Evolutionary conservation across 2,329 filamentous ascomycete genomes (phyloP).

Genomic region (Domatiomyces catenatus): DNA sequence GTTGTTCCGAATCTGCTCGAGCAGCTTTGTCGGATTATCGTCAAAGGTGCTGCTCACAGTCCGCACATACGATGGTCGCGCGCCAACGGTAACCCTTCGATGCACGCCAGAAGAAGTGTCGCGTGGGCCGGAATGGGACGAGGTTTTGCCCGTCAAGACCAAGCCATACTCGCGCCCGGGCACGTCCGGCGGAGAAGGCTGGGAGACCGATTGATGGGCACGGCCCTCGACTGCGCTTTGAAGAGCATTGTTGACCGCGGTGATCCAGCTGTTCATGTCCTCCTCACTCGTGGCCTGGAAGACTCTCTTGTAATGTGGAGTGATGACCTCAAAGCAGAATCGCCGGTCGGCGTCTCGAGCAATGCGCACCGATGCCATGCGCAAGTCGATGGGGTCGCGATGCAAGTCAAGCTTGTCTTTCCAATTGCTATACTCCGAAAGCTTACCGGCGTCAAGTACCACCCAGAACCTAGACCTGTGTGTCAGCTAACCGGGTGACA

Average conservation of each 20-base stretch:
- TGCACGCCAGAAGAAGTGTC: slow-evolving; percentile 46
- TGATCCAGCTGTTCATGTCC: slow-evolving; percentile 95
- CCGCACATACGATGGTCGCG: slow-evolving; percentile 57
- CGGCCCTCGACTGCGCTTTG: slow-evolving; percentile 88
- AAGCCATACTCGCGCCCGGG: slow-evolving; percentile 78
- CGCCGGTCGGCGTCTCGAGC: slow-evolving; percentile 84
- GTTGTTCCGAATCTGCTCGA: slow-evolving; percentile 73
- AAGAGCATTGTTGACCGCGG: slow-evolving; percentile 80
- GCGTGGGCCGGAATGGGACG: slow-evolving; percentile 42
- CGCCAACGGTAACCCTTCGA: slow-evolving; percentile 80
- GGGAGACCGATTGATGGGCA: slow-evolving; percentile 34
- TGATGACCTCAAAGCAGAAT: slow-evolving; percentile 98
- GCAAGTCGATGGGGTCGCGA: slow-evolving; percentile 93
- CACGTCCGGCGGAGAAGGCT: slow-evolving; percentile 40
- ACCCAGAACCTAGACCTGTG: slow-evolving; percentile 69
- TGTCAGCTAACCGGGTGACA: slow-evolving; percentile 1
- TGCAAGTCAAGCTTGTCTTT: slow-evolving; percentile 93
- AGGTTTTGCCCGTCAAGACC: slow-evolving; percentile 81
- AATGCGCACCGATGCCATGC: slow-evolving; percentile 92
- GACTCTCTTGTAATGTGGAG: slow-evolving; percentile 84
- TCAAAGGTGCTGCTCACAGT: slow-evolving; percentile 51
- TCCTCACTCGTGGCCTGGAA: slow-evolving; percentile 97
- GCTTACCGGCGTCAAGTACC: slow-evolving; percentile 85
- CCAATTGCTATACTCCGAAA: slow-evolving; percentile 98
- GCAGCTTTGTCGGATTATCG: slow-evolving; percentile 70